These are phyloP conservation scores for Myxozyma nipponensis DNA, from an alignment of 805 yeast genomes.

Conservation along the genomic window DNA sequence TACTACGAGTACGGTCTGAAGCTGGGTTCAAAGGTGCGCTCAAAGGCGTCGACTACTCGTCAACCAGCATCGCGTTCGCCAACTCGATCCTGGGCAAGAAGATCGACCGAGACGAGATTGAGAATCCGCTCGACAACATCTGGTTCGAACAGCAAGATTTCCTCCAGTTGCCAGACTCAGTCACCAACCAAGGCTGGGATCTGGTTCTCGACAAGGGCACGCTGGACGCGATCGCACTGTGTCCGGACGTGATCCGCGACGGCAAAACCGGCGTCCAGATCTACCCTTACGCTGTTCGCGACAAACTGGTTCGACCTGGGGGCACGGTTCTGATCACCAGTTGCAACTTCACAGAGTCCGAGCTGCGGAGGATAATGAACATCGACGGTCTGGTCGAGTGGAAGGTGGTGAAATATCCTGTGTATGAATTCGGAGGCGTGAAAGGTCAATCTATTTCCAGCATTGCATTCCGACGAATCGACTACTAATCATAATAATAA, in stretches of 20 bases:
- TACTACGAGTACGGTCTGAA: slow-evolving; percentile 65
- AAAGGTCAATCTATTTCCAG: slow-evolving; percentile 86
- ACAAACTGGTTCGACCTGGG: slow-evolving; percentile 49
- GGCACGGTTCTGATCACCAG: slow-evolving; percentile 75
- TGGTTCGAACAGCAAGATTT: slow-evolving; percentile 69
- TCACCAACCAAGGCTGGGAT: slow-evolving; percentile 50
- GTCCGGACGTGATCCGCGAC: slow-evolving; percentile 49
- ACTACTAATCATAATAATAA: background rate
- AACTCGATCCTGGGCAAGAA: slow-evolving; percentile 47
- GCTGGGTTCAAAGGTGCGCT: slow-evolving; percentile 52
- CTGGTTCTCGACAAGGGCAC: slow-evolving; percentile 92
- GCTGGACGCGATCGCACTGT: slow-evolving; percentile 90
- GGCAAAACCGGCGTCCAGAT: slow-evolving; percentile 41
- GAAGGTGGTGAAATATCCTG: slow-evolving; percentile 71
- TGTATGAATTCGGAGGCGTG: slow-evolving; percentile 83
- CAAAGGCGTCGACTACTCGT: slow-evolving; percentile 83
- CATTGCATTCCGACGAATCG: slow-evolving; percentile 55
- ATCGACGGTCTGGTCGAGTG: slow-evolving; percentile 51
- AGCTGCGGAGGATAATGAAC: slow-evolving; percentile 56
- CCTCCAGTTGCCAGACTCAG: slow-evolving; percentile 43
- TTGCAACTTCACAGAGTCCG: slow-evolving; percentile 87
- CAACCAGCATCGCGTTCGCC: slow-evolving; percentile 75
- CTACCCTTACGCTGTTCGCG: slow-evolving; percentile 59
- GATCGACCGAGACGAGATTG: slow-evolving; percentile 37
- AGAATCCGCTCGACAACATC: slow-evolving; percentile 35